phyloP scores from a whole-genome alignment of 345 rosid species.

The Hibiscus tridactylites region DNA sequence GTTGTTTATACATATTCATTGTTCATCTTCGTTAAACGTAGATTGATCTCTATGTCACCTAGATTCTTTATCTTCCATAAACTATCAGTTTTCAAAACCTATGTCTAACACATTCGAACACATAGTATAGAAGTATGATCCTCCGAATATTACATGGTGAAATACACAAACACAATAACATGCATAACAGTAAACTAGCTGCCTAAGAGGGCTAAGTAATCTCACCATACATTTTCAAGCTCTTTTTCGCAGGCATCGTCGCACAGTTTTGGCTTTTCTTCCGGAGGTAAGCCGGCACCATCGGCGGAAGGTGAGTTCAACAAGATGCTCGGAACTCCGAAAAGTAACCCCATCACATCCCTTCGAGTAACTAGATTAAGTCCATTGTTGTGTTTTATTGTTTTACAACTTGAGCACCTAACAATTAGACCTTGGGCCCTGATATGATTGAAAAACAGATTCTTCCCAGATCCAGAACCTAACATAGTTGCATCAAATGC shows the following conservation, averaged over 20 bases:
- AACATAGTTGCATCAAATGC: neutral
- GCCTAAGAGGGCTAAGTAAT: constrained; percentile 30
- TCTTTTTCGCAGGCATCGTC: constrained; percentile 73
- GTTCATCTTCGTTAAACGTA: neutral
- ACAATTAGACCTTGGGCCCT: constrained; percentile 20
- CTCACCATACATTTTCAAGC: constrained; percentile 99
- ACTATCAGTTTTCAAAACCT: neutral
- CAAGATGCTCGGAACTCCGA: constrained; percentile 42
- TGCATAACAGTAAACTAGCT: neutral
- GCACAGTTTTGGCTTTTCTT: constrained; percentile 66
- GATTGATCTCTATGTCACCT: neutral
- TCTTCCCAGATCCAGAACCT: constrained; percentile 35
- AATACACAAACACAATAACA: neutral
- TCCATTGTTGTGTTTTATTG: constrained; percentile 15
- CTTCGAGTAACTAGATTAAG: constrained; percentile 36
- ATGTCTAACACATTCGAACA: neutral
- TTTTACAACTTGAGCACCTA: constrained; percentile 23
- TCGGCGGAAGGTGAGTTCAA: constrained; percentile 26
- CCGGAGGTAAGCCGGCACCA: constrained; percentile 89
- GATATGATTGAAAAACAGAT: constrained; percentile 14
- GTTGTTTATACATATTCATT: neutral
- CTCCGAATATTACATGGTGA: neutral
- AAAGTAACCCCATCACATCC: constrained; percentile 43
- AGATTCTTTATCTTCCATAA: neutral
- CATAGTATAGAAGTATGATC: neutral